A percentile compares a stretch with the other conserved stretches of the same genome.
Evolutionary conservation across 495 filamentous ascomycete species (phyloP).

Genomic region (Recurvomyces mirabilis): DNA sequence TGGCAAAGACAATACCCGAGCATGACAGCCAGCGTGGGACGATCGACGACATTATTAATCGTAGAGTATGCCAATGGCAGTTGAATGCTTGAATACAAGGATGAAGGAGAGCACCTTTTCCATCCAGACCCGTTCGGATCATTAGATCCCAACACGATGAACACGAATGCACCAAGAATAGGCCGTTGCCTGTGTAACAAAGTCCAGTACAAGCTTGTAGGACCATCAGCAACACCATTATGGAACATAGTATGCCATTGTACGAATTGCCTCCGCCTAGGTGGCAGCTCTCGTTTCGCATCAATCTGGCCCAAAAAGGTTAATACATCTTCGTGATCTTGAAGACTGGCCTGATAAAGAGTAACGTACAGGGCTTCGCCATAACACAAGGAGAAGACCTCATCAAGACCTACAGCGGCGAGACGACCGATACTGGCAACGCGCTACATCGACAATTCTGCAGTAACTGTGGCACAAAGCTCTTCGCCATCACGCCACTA

Average conservation of each 20-base stretch:
- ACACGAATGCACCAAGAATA: background rate
- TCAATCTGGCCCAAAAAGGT: slow-evolving; percentile 11
- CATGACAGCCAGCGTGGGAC: too few relatives aligned
- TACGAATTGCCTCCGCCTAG: slow-evolving; percentile 2
- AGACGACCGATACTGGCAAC: slow-evolving; percentile 5
- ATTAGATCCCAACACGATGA: background rate
- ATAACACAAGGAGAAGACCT: slow-evolving; percentile 12
- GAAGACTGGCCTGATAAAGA: too few relatives aligned
- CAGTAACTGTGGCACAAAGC: slow-evolving; percentile 7
- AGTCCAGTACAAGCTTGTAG: slow-evolving; percentile 4
- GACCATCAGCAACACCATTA: slow-evolving; percentile 4
- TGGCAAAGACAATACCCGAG: too few relatives aligned
- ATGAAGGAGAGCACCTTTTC: too few relatives aligned
- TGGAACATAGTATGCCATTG: slow-evolving; percentile 13
- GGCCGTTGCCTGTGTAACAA: slow-evolving; percentile 11
- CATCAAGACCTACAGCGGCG: background rate
- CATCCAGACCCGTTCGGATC: too few relatives aligned
- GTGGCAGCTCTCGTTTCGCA: too few relatives aligned
- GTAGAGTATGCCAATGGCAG: too few relatives aligned
- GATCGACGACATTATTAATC: too few relatives aligned
- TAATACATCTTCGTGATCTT: too few relatives aligned
- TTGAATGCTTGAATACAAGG: too few relatives aligned
- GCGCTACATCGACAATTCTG: slow-evolving; percentile 8
- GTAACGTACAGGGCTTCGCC: background rate
- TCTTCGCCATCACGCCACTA: slow-evolving; percentile 3